These are phyloP conservation scores for Metrosideros polymorpha DNA, from an alignment of 441 rosid species.

Conservation along the genomic window DNA sequence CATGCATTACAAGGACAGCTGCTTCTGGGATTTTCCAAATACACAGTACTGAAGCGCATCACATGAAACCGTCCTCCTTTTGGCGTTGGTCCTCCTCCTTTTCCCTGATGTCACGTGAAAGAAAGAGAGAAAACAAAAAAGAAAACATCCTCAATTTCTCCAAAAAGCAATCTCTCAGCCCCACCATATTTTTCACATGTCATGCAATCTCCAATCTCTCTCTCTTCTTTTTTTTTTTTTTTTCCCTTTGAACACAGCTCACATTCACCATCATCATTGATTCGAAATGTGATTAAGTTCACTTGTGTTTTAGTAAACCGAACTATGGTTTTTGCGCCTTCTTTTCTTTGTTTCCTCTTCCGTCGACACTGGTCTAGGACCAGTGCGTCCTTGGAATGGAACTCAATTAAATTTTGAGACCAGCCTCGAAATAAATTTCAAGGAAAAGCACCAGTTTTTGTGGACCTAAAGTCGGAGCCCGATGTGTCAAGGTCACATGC, in stretches of 20 bases:
- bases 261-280: neutral
- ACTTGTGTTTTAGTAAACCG: too few species aligned
- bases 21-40: neutral
- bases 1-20: neutral
- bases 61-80: neutral
- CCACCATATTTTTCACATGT: neutral
- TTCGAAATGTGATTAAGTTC: neutral
- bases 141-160: neutral
- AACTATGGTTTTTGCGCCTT: too few species aligned
- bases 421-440: neutral
- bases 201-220: neutral
- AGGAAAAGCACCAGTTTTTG: neutral
- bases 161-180: neutral
- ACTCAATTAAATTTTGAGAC: neutral
- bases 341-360: neutral
- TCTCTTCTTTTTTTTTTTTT: neutral
- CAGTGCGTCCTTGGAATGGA: neutral
- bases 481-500: neutral
- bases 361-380: neutral
- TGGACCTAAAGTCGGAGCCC: neutral
- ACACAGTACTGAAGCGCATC: neutral
- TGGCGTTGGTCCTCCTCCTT: neutral
- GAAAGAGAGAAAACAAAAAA: neutral
- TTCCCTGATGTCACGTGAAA: neutral
- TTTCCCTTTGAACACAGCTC: neutral